Evolutionary conservation across 2,329 filamentous ascomycete genomes (phyloP), one percentile per base, ranked within the genome.

Genomic region (Claviceps quebecensis): DNA sequence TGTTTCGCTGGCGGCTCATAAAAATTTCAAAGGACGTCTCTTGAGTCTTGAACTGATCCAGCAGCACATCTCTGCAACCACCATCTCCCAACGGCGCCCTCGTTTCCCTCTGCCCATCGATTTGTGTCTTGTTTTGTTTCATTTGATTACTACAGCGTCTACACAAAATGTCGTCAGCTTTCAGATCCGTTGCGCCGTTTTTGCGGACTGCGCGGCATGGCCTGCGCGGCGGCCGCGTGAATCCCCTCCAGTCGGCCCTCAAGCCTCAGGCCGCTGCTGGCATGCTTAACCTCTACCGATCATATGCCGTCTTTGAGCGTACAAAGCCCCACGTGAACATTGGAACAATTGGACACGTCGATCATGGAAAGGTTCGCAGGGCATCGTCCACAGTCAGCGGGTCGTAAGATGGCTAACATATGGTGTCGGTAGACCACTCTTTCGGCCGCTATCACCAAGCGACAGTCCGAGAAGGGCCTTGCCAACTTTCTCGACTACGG

Each of bases 241-340:
- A 86, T 72, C 87, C 89, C 50, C 75, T 96, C 60, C 86, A 89
- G 70, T 78, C 78, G 63, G 77, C 80, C 57, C 69, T 85, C 62
- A 77, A 76, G 64, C 71, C 72, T 59, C 78, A 82, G 69, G 80
- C 78, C 65, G 75, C 76, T 58, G 74, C 77, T 59, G 77, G 79
- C 56, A 75, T 83, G 60, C 73, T 84, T 63, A 83, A 81, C 70
- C 71, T 83, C 63, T 76, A 78, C 66, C 75, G 81, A 60, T 75
- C 74, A 65, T 84, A 84, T 61, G 81, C 81, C 55, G 75, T 77
- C 53, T 98, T 86, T 67, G 82, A 94, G 78, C 83, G 93, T 67
- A 83, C 77, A 67, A 98, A 98, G 80, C 93, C 93, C 54, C 93
- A 98, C 70, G 91, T 98, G 59, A 98, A 98, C 75, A 93, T 98